Base-by-base conservation (phyloP, 2,329 filamentous ascomycete species). In the Diplodia scrobiculata region DNA sequence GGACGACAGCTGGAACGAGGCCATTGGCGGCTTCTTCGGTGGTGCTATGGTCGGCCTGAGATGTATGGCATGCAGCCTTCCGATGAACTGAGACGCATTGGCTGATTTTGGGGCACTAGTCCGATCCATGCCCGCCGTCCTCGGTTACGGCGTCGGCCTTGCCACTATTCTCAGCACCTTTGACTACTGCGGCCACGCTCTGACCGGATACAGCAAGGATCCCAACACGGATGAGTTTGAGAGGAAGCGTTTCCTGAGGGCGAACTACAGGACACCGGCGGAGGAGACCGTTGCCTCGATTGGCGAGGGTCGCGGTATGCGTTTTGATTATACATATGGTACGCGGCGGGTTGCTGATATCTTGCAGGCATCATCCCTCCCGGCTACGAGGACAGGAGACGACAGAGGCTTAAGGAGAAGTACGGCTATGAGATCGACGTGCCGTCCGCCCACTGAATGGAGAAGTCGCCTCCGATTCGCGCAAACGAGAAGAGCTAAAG, bases 351-450 rank as follows among this genome's bases (percentile, higher is more conserved):
- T 34, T 36, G 53, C 62, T 68, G 45, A 69, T 70, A 29, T 10
- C 51, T 34, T 63, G 7, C 71, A 97, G 92, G 90, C 65, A 91
- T 97, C 72, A 84, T 89, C 71, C 90, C 86, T 48, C 88, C 90
- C 17, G 91, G 91, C 62, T 97, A 95, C 76, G 89, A 91, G 72
- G 91, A 96, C 83, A 85, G 93, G 78, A 88, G 93, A 78, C 86
- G 87, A 71, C 84, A 92, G 81, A 86, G 91, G 72, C 84, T 97
- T 78, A 89, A 91, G 85, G 89, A 92, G 79, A 91, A 88, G 78
- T 97, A 97, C 74, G 92, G 92, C 67, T 86, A 96, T 74, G 92
- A 96, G 70, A 88, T 97, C 41, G 73, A 64, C 70, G 73, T 68
- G 19, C 67, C 67, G n/a, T 25, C 67, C 9, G 19, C 60, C 25